phyloP scores from a whole-genome alignment of 495 filamentous ascomycete species.

The Penicillium daleae region DNA sequence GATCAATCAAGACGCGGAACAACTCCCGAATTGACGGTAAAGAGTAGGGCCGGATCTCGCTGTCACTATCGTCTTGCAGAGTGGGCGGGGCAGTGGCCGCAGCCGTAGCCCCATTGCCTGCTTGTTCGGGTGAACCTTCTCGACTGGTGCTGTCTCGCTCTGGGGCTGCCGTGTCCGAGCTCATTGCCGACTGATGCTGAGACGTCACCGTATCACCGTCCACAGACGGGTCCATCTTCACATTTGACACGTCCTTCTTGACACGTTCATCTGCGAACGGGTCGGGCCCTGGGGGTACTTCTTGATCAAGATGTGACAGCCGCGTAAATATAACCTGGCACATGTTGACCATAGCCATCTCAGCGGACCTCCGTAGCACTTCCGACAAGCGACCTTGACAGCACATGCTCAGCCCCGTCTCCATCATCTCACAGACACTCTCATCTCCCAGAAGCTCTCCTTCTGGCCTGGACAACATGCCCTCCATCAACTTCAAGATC shows the following conservation, averaged over 20 bases:
- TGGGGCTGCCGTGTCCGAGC: slow-evolving; percentile 42
- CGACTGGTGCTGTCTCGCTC: slow-evolving; percentile 42
- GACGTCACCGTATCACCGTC: slow-evolving; percentile 66
- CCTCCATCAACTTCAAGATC: slow-evolving; percentile 97
- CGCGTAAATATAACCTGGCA: slow-evolving; percentile 96
- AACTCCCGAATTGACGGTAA: slow-evolving; percentile 92
- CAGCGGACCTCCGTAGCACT: slow-evolving; percentile 84
- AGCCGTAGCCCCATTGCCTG: slow-evolving; percentile 39
- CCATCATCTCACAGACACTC: slow-evolving; percentile 99
- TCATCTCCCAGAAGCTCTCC: slow-evolving; percentile 92
- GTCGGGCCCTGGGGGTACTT: slow-evolving; percentile 62
- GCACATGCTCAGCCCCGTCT: slow-evolving; percentile 95
- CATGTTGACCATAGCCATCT: slow-evolving; percentile 98
- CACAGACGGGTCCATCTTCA: slow-evolving; percentile 90
- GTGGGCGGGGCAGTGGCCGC: slow-evolving; percentile 51
- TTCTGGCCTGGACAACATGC: slow-evolving; percentile 91
- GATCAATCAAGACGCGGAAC: slow-evolving; percentile 91
- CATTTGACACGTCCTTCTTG: slow-evolving; percentile 54
- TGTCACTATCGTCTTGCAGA: slow-evolving; percentile 39
- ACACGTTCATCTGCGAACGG: slow-evolving; percentile 56
- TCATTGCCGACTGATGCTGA: slow-evolving; percentile 49
- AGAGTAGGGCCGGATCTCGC: slow-evolving; percentile 82
- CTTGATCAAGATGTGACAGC: slow-evolving; percentile 80
- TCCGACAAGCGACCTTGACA: slow-evolving; percentile 92
- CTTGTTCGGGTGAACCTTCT: slow-evolving; percentile 40